These are phyloP conservation scores for Starmerella sp. DNA, from an alignment of 805 yeast genomes.

Conservation along the genomic window DNA sequence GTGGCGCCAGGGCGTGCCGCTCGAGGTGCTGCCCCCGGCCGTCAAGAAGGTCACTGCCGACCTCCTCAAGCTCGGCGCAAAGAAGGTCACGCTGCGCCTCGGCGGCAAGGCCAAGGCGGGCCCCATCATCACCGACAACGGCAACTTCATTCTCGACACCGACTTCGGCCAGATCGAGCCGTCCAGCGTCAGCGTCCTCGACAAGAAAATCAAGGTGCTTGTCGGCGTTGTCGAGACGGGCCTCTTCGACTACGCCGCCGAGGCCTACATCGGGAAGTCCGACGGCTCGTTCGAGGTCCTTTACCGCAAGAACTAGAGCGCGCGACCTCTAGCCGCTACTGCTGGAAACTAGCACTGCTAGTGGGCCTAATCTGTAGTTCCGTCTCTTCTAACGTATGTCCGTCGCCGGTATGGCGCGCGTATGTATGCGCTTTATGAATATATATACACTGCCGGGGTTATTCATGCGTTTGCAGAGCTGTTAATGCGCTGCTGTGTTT, in stretches of 20 bases:
- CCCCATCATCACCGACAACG: constrained; percentile 91
- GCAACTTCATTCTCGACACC: constrained; percentile 85
- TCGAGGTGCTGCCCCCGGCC: constrained; percentile 86
- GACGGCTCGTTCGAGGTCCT: constrained; percentile 45
- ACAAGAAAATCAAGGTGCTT: constrained; percentile 53
- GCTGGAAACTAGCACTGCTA: no score
- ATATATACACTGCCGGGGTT: no score
- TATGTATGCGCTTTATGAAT: no score
- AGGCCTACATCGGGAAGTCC: constrained; percentile 81
- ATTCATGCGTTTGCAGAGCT: no score
- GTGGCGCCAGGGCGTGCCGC: constrained; percentile 90
- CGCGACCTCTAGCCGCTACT: neutral
- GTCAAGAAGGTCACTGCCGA: constrained; percentile 64
- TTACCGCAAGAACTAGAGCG: neutral
- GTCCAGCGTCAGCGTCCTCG: constrained; percentile 39
- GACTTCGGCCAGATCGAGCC: constrained; percentile 67
- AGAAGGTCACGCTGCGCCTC: constrained; percentile 54
- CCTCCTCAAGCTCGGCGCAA: constrained; percentile 53
- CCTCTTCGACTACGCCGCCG: constrained; percentile 58
- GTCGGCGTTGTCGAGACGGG: constrained; percentile 98
- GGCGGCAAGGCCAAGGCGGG: constrained; percentile 94
- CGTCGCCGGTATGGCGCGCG: no score
- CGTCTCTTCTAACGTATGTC: no score
- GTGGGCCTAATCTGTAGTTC: no score
- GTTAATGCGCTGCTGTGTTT: no score